Evolutionary conservation across 2,329 filamentous ascomycete species (phyloP).

Genomic region (Clonostachys rosea): DNA sequence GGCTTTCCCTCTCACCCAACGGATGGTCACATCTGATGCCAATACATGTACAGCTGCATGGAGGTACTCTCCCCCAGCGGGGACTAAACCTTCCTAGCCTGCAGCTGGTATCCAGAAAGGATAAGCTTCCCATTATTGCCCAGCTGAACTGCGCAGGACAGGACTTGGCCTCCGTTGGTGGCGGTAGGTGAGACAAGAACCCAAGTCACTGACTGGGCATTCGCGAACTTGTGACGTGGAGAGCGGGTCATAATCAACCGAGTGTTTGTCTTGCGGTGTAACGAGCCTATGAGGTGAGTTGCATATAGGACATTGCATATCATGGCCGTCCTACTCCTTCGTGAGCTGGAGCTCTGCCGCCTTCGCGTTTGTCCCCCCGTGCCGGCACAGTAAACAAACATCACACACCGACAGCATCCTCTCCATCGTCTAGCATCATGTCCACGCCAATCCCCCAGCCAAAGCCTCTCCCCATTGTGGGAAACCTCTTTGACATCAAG

Average conservation of each 20-base stretch:
- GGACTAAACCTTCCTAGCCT: no score
- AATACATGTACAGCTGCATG: no score
- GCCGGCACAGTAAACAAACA: not conserved
- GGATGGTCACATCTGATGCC: no score
- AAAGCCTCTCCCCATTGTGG: slow-evolving; percentile 24
- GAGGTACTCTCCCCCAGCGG: no score
- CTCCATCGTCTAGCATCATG: slow-evolving; percentile 11
- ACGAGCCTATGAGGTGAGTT: no score
- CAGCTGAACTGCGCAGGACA: slow-evolving; percentile 1
- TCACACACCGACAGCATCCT: not conserved
- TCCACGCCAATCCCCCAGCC: slow-evolving; percentile 26
- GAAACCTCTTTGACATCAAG: slow-evolving; percentile 27
- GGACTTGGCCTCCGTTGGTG: not conserved
- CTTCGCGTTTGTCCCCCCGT: not conserved
- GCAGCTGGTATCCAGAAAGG: not conserved
- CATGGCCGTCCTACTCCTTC: not conserved
- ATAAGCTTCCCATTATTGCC: not conserved
- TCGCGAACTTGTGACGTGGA: not conserved
- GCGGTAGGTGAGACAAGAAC: slow-evolving; percentile 1
- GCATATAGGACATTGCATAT: not conserved
- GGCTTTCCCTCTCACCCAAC: no score
- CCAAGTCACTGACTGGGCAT: not conserved
- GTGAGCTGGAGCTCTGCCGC: not conserved
- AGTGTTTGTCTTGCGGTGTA: no score
- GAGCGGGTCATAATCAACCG: no score